These are phyloP conservation scores for Licmophora abbreviata DNA, from an alignment of 108 stramenopile species.

Conservation along the genomic window DNA sequence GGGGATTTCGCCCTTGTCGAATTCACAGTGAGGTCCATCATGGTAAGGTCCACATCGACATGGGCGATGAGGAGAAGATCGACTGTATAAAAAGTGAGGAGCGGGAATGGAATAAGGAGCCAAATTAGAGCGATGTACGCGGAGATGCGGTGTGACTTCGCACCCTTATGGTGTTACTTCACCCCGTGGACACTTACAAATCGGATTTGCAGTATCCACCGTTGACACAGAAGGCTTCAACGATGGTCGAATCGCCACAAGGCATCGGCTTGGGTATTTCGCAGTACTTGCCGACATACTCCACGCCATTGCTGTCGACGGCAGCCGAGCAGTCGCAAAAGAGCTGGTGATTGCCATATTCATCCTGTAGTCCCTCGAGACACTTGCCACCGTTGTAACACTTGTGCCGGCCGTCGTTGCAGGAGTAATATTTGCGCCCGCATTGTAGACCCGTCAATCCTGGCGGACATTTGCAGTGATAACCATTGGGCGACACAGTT, in stretches of 20 bases:
- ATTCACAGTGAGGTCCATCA: slow-evolving; percentile 44
- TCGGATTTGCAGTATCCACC: slow-evolving; percentile 28
- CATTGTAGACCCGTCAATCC: slow-evolving; percentile 26
- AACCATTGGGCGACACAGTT: slow-evolving; percentile 3
- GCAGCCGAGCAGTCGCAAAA: slow-evolving; percentile 36
- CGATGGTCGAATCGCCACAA: neutral
- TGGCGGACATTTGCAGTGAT: slow-evolving; percentile 26
- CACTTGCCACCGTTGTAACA: slow-evolving; percentile 43
- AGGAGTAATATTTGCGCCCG: slow-evolving; percentile 16
- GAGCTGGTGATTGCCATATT: slow-evolving; percentile 38
- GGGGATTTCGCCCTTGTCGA: slow-evolving; percentile 18
- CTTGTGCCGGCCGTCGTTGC: slow-evolving; percentile 7
- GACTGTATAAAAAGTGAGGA: neutral
- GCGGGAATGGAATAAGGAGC: neutral
- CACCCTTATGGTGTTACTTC: neutral
- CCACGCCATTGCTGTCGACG: slow-evolving; percentile 9
- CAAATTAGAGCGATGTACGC: neutral
- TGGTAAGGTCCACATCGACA: slow-evolving; percentile 28
- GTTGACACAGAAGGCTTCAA: slow-evolving; percentile 32
- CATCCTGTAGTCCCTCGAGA: slow-evolving; percentile 21
- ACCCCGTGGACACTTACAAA: neutral
- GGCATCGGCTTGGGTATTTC: slow-evolving; percentile 17
- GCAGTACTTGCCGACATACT: slow-evolving; percentile 48
- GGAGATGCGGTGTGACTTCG: neutral
- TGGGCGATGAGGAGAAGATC: slow-evolving; percentile 7